Evolutionary conservation across 2,329 filamentous ascomycete genomes (phyloP).

Genomic region (Corinectria fuckeliana): DNA sequence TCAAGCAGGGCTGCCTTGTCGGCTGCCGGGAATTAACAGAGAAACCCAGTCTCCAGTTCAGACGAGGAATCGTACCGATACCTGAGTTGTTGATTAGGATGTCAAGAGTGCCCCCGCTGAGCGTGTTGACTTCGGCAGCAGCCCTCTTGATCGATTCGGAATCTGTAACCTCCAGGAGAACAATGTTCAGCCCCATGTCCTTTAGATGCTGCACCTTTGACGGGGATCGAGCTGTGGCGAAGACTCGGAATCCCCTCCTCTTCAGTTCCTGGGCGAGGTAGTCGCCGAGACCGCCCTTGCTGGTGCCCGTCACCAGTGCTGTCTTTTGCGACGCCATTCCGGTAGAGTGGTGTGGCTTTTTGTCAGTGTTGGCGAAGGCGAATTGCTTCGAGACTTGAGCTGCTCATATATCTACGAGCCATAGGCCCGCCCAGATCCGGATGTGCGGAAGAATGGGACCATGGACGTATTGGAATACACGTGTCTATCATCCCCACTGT

Average conservation of each 20-base stretch:
- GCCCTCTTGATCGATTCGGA: slow-evolving; percentile 42
- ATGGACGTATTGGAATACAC: background rate
- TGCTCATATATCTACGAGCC: background rate
- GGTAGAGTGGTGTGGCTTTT: background rate
- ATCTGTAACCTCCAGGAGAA: slow-evolving; percentile 51
- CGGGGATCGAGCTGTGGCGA: slow-evolving; percentile 48
- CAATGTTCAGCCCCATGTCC: slow-evolving; percentile 44
- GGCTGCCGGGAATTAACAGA: slow-evolving; percentile 11
- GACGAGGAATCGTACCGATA: slow-evolving; percentile 29
- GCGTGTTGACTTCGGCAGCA: slow-evolving; percentile 40
- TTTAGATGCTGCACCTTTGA: slow-evolving; percentile 42
- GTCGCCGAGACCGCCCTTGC: slow-evolving; percentile 49
- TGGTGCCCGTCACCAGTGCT: slow-evolving; percentile 49
- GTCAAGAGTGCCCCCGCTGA: slow-evolving; percentile 48
- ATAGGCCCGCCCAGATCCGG: background rate
- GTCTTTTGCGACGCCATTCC: slow-evolving; percentile 23
- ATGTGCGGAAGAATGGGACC: background rate
- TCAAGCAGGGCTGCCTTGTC: slow-evolving; percentile 33
- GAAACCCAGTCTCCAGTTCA: slow-evolving; percentile 15
- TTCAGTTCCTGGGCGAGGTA: slow-evolving; percentile 49
- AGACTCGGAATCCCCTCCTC: slow-evolving; percentile 45
- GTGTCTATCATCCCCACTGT: background rate
- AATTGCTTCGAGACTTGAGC: too few relatives aligned
- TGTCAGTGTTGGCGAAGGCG: background rate
- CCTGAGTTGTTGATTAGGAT: slow-evolving; percentile 54